Evolutionary conservation across 345 rosid genomes (phyloP), one percentile per base, ranked within the genome.

Genomic region (Adansonia digitata): DNA sequence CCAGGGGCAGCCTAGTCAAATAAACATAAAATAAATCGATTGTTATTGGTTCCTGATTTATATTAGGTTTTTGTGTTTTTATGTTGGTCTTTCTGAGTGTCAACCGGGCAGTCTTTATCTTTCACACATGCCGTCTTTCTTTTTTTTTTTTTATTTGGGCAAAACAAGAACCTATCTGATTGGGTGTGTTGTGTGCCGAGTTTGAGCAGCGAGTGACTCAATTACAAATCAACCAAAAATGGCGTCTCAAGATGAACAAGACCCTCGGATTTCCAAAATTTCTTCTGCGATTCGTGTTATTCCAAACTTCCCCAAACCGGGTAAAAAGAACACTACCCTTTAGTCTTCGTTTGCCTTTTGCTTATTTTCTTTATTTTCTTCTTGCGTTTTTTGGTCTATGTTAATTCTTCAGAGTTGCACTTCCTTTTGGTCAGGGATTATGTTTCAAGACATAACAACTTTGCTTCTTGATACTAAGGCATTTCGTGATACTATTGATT

Each of bases 261-360:
- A 90, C 83, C 82, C 89, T 59, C 91, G 98, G 60, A 85, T 92
- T 59, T 69, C 83, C 0, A 71, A 86, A 69, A 92, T 94, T 75
- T 74, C 92, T 1, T 85, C 97, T 35, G 81, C 86, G 43, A 94
- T 92, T 77, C 86, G 98, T 62, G 89, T 91, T 75, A 94, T 94
- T 86, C 98, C 94, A 1, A 81, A 91, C 88, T 94, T 94, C 77
- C 98, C 98, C 13, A 94, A 94, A 80, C 86, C 92, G 72, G 98
- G 98, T 94, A 62, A 62, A 10, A 5, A 15, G 18, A 0, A 40
- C 43, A 74, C 49, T 37, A 12, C 56, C 42, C 20, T 71, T 56
- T 56, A 22, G 24, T 61, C 59, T 69, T 74, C n/a, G 8, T 40
- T 9, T 49, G 66, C 35, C 37, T 71, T 60, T 9, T 59, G 26